Percentiles rank a stretch among this genome's conserved stretches.
These are phyloP conservation scores for Breynia disticha DNA, from an alignment of 441 rosid species.

Conservation along the genomic window DNA sequence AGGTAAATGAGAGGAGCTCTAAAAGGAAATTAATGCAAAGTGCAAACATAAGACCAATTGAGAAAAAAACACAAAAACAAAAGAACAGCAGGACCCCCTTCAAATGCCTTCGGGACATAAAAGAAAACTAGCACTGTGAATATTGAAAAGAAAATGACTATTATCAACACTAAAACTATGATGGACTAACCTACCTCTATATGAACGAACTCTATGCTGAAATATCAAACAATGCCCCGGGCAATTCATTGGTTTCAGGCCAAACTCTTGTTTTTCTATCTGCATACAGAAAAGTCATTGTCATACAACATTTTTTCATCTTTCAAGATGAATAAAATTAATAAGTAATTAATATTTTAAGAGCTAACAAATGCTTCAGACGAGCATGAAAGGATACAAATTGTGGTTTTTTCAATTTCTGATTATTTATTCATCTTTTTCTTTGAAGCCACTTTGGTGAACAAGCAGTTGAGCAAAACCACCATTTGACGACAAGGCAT, in stretches of 20 bases:
- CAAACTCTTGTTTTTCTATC: slow-evolving; percentile 94
- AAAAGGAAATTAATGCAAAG: neutral
- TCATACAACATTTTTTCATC: neutral
- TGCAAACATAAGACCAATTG: neutral
- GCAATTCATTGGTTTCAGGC: slow-evolving; percentile 98
- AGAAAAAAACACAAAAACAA: neutral
- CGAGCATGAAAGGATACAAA: neutral
- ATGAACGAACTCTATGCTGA: slow-evolving; percentile 85
- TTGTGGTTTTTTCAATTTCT: neutral
- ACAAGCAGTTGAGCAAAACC: neutral
- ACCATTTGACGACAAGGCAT: neutral
- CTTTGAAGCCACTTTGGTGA: neutral
- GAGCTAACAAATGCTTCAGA: neutral
- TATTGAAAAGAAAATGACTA: neutral
- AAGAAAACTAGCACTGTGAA: neutral
- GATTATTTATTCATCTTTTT: neutral
- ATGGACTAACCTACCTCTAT: slow-evolving; percentile 45
- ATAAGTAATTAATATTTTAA: too few species aligned
- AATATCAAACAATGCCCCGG: slow-evolving; percentile 98
- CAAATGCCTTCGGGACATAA: too few species aligned
- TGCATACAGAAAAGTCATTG: slow-evolving; percentile 21
- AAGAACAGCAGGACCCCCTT: too few species aligned
- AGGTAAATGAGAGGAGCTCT: too few species aligned
- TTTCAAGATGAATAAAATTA: too few species aligned
- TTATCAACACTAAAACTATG: neutral